Evolutionary conservation across 352 stramenopile species (phyloP).

Genomic region (Phytophthora sp.): DNA sequence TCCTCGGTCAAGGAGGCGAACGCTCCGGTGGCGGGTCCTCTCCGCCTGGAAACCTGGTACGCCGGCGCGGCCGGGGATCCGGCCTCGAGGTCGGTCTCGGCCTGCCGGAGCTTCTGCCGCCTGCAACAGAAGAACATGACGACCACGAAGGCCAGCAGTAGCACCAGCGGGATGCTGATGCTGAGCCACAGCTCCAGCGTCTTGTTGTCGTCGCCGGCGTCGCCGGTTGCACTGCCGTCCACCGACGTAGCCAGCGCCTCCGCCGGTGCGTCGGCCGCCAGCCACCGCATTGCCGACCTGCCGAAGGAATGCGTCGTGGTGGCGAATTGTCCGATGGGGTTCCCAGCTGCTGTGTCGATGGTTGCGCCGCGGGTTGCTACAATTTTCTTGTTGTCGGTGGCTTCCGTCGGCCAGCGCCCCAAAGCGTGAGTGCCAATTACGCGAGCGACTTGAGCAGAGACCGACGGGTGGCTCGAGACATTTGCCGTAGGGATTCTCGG

Average conservation of each 20-base stretch:
- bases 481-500: constrained; percentile 28
- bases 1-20: constrained; percentile 20
- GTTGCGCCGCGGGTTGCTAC: no score
- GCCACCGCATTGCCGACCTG: neutral
- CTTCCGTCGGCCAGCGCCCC: constrained; percentile 17
- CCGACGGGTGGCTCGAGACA: constrained; percentile 21
- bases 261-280: neutral
- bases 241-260: neutral
- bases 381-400: constrained; percentile 10
- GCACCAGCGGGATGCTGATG: constrained; percentile 34
- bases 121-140: constrained; percentile 37
- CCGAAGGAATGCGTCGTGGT: no score
- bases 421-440: constrained; percentile 32
- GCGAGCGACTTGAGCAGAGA: constrained; percentile 15
- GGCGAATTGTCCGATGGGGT: no score
- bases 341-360: no score
- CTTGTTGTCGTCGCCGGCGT: constrained; percentile 7
- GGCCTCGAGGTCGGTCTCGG: constrained; percentile 5
- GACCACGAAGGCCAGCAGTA: constrained; percentile 24
- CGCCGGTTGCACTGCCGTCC: neutral
- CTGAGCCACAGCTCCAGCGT: constrained; percentile 34
- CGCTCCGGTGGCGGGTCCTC: neutral
- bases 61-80: constrained; percentile 1
- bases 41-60: constrained; percentile 12
- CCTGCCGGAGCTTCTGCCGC: constrained; percentile 1